Conservation (phyloP, 2,329 filamentous ascomycete species). For the Claviceps paspali region DNA sequence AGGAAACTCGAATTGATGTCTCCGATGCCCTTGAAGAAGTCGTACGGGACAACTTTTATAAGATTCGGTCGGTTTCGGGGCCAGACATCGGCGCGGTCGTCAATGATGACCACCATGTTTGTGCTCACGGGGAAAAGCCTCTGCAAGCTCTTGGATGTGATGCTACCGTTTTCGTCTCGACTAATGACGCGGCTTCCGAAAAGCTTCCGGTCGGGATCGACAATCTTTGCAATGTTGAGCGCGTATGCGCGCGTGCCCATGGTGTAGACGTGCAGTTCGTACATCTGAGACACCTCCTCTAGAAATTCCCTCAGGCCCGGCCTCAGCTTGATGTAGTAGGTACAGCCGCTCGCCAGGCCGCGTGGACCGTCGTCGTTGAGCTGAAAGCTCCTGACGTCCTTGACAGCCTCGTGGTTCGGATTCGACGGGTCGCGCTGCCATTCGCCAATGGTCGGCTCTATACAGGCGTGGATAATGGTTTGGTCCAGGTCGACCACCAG, state of each 20-base stretch:
- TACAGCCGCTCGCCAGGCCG: constrained; percentile 55
- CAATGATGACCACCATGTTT: constrained; percentile 98
- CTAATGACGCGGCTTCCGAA: constrained; percentile 94
- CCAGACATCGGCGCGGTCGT: constrained; percentile 95
- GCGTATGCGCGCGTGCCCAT: constrained; percentile 99
- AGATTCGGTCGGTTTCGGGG: constrained; percentile 77
- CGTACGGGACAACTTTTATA: constrained; percentile 87
- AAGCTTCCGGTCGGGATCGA: constrained; percentile 76
- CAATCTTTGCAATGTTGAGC: constrained; percentile 76
- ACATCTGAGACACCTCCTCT: constrained; percentile 59
- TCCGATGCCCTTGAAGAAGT: constrained; percentile 95
- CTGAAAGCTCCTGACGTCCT: constrained; percentile 78
- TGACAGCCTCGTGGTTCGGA: constrained; percentile 81
- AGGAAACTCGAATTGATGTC: constrained; percentile 98
- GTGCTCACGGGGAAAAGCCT: constrained; percentile 91
- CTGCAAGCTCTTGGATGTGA: constrained; percentile 79
- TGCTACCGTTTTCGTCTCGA: constrained; percentile 88
- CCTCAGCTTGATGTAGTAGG: constrained; percentile 97
- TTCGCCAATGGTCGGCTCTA: constrained; percentile 89
- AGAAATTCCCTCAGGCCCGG: constrained; percentile 75
- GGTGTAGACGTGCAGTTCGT: constrained; percentile 95
- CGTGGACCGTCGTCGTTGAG: constrained; percentile 70
- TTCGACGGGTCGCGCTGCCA: constrained; percentile 84
- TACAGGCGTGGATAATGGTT: constrained; percentile 95
- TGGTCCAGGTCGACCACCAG: constrained; percentile 95